Base-by-base conservation (phyloP, 2,329 filamentous ascomycete species). In the Trichoderma gracile region DNA sequence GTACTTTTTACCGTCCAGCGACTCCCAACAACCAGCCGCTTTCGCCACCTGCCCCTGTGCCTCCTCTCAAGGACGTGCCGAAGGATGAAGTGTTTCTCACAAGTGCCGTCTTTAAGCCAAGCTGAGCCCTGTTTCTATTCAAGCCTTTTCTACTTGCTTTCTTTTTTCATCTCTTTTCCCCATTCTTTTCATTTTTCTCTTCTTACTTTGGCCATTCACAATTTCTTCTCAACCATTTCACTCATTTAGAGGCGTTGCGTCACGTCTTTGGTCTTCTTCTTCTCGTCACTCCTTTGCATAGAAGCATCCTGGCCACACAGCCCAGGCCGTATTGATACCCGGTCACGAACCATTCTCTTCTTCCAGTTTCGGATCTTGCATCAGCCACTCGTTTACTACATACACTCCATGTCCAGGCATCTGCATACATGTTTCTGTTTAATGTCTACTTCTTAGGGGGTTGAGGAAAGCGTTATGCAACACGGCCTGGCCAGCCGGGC, bases 101-200 rank as follows among this genome's bases (percentile, higher is more conserved):
- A 52, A 80, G 76, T 52, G 81, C 81, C 46, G 82, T 84, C 42
- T 84, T 84, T 71, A 78, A 78, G 61, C 80, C 81, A 49, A 75
- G 68, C 73, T 60, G 21, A 50, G 17, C 17, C 10, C 33, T 12
- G 10, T 38, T 14, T 12, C 6, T 6, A 23, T 54, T 52, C 21
- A 6, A 14, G 0, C 9, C 25, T 3, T 27, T 3, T 19, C 17
- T 5, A 5, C 19, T 8, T 52, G 30, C 7, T 6, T 19, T 45
- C 38, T 52, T n/a, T 21, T n/a, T 21, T 25, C 55, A 50, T 21
- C 63, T 66, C 65, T 50, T 55, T 67, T 64, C 62, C 38, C 19
- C 33, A n/a, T 21, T 14, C 17, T 17, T 62, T 43, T 23, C 42
- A n/a, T 21, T 14, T 23, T 17, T 27, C 27, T 23, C n/a, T n/a